phyloP scores from a whole-genome alignment of 1,284 basidiomycete genomes.

The Puccinia polysora region DNA sequence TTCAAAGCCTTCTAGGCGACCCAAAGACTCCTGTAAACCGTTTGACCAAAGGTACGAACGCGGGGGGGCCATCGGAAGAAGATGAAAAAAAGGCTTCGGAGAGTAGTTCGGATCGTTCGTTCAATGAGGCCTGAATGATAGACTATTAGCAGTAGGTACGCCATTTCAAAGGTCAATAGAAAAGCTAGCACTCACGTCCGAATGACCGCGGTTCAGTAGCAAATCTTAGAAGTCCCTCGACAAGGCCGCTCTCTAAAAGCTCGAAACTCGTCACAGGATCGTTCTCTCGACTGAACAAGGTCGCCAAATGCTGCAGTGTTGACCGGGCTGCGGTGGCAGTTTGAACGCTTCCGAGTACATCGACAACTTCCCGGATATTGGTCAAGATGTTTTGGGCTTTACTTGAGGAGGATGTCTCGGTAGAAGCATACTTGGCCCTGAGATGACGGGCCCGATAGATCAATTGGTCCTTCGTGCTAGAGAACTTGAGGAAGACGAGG shows the following conservation, averaged over 20 bases:
- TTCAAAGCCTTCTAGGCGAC: conserved; percentile 87
- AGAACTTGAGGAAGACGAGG: conserved; percentile 17
- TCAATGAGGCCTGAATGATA: neutral
- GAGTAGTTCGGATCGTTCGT: neutral
- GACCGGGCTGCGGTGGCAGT: conserved; percentile 65
- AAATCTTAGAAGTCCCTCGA: conserved; percentile 78
- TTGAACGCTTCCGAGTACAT: conserved; percentile 60
- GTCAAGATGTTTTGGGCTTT: conserved; percentile 64
- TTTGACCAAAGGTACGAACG: conserved; percentile 75
- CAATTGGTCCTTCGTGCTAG: conserved; percentile 29
- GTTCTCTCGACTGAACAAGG: conserved; percentile 67
- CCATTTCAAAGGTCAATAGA: conserved; percentile 10
- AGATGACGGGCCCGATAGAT: conserved; percentile 44
- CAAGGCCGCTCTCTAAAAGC: conserved; percentile 82
- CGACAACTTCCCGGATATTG: conserved; percentile 59
- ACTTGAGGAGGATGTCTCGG: conserved; percentile 30
- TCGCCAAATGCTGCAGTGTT: conserved; percentile 67
- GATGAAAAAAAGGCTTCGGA: conserved; percentile 43
- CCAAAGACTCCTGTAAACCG: conserved; percentile 87
- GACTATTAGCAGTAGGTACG: conserved; percentile 43
- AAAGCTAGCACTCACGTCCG: conserved; percentile 55
- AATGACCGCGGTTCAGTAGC: conserved; percentile 64
- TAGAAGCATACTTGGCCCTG: conserved; percentile 32
- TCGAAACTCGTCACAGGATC: conserved; percentile 90
- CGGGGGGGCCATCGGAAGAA: conserved; percentile 45